phyloP scores from a whole-genome alignment of 768 basidiomycete genomes.

The Collybiopsis confluens region DNA sequence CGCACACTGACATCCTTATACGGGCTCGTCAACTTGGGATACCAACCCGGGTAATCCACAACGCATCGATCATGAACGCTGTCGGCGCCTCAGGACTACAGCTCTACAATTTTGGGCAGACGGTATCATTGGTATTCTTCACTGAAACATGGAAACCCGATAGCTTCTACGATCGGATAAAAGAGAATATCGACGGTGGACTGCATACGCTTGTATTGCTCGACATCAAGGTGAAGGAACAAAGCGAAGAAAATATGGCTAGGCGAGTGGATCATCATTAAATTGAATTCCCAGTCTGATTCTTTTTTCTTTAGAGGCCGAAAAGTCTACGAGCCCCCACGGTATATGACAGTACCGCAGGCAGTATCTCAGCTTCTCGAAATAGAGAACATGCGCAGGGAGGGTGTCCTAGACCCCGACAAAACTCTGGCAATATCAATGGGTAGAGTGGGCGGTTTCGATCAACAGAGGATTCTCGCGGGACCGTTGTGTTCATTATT shows the following conservation, averaged over 20 bases:
- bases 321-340: conserved; percentile 93
- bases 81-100: conserved; percentile 91
- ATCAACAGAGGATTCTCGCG: conserved; percentile 72
- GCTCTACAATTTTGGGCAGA: conserved; percentile 98
- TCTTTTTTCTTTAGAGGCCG: conserved; percentile 58
- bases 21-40: conserved; percentile 79
- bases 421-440: conserved; percentile 69
- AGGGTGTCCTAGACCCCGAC: conserved; percentile 48
- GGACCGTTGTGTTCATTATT: conserved; percentile 81
- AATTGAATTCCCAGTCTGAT: too few species aligned
- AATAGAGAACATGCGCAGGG: conserved; percentile 50
- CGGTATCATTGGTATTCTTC: conserved; percentile 95
- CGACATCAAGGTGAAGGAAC: conserved; percentile 98
- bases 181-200: conserved; percentile 84
- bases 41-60: conserved; percentile 86
- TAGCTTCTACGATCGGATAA: conserved; percentile 90
- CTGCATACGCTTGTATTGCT: conserved; percentile 93
- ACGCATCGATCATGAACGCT: conserved; percentile 97
- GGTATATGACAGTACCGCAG: conserved; percentile 91
- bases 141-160: conserved; percentile 96
- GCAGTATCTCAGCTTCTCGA: conserved; percentile 81
- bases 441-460: conserved; percentile 69
- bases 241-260: conserved; percentile 94
- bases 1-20: conserved; percentile 92
- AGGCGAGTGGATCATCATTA: too few species aligned